These are phyloP conservation scores for Xylaria sp. DNA, from an alignment of 2,329 filamentous ascomycete species.

Conservation along the genomic window DNA sequence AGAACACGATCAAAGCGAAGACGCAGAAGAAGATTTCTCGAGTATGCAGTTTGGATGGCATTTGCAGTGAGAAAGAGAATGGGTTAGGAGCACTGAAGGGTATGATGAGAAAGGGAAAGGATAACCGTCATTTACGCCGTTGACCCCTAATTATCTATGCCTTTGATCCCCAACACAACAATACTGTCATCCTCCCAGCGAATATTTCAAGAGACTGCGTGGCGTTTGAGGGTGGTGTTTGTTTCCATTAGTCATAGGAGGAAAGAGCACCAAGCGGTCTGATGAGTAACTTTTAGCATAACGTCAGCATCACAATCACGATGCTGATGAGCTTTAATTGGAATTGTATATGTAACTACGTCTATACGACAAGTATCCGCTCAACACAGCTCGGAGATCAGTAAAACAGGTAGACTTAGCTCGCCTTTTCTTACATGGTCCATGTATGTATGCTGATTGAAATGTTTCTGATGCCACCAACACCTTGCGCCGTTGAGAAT, in stretches of 20 bases:
- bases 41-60: not conserved
- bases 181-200: not conserved
- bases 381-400: not conserved
- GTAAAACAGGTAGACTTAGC: not conserved
- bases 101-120: not conserved
- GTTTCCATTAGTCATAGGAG: not conserved
- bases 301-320: not conserved
- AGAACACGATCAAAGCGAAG: not conserved
- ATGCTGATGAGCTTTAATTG: not conserved
- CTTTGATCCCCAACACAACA: not conserved
- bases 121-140: not conserved
- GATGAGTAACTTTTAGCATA: not conserved
- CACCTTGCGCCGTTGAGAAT: slow-evolving; percentile 35
- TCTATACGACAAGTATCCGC: not conserved
- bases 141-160: not conserved
- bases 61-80: not conserved
- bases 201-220: not conserved
- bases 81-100: not conserved
- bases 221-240: no score
- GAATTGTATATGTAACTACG: not conserved
- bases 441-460: slow-evolving; percentile 8
- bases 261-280: not conserved
- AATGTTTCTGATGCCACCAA: slow-evolving; percentile 28
- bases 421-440: not conserved
- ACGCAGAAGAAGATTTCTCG: not conserved